Evolutionary conservation across 2,329 filamentous ascomycete genomes (phyloP), one percentile per base, ranked within the genome.

Genomic region (Lachnellula hyalina): DNA sequence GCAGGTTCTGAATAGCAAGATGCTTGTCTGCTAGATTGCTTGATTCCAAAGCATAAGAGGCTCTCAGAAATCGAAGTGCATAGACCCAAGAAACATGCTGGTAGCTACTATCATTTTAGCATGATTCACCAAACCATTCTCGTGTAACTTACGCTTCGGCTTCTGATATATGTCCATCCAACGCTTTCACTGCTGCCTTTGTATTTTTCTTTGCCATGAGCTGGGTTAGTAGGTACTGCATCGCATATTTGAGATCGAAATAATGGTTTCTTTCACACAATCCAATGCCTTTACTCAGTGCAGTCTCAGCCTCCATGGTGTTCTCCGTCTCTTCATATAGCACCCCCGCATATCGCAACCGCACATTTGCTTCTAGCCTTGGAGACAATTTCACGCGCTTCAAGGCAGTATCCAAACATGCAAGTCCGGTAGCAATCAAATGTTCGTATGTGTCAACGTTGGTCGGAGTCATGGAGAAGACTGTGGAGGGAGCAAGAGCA

Each of bases 241-340:
- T 89, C 58, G 83, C 83, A 70, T 90, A 90, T 68, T 89, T 90
- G 40, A 91, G 71, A 62, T 92, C 88, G 25, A 73, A 65, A 57
- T 84, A 77, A 47, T 79, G 77, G 57, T 82, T 80, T 73, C 85
- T 83, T 57, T 87, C 84, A 63, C 85, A 89, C 2, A 88, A 73
- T 2, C 82, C 79, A 52, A 89, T 84, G 6, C 86, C 87, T 70
- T 89, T 89, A 41, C 81, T 85, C 54, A 93, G 70, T 3, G 84
- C 77, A 12, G 84, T 86, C 69, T 92, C 88, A 1, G 86, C 85
- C 62, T 89, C 84, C 73, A 83, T 84, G 11, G 84, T 74, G 60
- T 91, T 91, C 35, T 89, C 85, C 2, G 88, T 92, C 71, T 93
- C 89, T 59, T 90, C 67, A 38, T 84, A 79, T 23, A 93, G 70